Base-by-base conservation (phyloP, 2,329 filamentous ascomycete genomes). In the Paraconiothyrium sp. region DNA sequence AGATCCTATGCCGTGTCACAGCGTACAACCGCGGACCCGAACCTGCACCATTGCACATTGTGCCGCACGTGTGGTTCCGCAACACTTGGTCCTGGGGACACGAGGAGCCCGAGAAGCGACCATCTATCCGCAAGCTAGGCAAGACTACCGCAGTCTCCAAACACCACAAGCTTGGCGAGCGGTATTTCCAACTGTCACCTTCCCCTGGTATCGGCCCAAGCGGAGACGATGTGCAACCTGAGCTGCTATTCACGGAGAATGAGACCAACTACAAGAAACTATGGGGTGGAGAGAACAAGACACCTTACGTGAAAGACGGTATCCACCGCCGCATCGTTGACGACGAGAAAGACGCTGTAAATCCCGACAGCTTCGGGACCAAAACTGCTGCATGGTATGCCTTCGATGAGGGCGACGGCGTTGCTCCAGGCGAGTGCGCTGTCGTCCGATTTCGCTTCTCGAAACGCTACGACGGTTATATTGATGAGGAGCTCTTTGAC, bases 51-150 rank as follows among this genome's bases (percentile, higher is more conserved):
- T 83, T 98, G 58, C 95, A 98, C 79, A 97, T 98, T 72, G 84
- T 97, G 47, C 94, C 94, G 9, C 95, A 98, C 63, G 88, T 97
- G 56, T 97, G 94, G 93, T 98, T 97, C 83, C 89, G 94, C 67
- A 98, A 98, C 78, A 97, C 94, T 3, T 98, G 95, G 95, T 88
- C 91, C 43, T 98, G 94, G 94, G 94, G 94, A 24, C 87, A 91
- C 65, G 92, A 97, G 73, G 78, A 88, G 11, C 82, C 85, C 34
- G 87, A 91, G 54, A 89, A 90, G 77, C 97, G 96, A 80, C 95
- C 94, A 0, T 88, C 84, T n/a, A 91, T 97, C 64, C 83, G 85
- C 55, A 85, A 88, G 65, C 81, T 89, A 30, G 86, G 84, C 27
- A 87, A 91, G 32, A 89, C 90, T 51, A 85, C 90, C 58, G 90